phyloP scores from a whole-genome alignment of 2,329 filamentous ascomycete genomes.

The Cladosporium sp. region DNA sequence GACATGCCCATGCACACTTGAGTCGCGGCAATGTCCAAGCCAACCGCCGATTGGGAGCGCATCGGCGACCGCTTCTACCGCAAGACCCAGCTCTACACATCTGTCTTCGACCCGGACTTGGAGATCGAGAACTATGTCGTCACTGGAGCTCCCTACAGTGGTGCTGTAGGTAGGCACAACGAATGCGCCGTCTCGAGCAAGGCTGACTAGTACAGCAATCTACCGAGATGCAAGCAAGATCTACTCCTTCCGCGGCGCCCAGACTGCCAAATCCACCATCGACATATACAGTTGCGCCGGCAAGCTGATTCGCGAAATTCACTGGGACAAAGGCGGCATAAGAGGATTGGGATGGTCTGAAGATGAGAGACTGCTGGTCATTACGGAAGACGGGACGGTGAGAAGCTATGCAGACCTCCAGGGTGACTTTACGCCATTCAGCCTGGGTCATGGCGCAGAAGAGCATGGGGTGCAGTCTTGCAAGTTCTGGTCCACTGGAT shows the following conservation, averaged over 20 bases:
- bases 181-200: conserved; percentile 10
- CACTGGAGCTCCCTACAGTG: conserved; percentile 87
- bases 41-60: conserved; percentile 90
- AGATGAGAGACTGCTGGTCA: conserved; percentile 85
- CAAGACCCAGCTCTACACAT: conserved; percentile 90
- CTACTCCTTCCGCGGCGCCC: conserved; percentile 72
- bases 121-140: conserved; percentile 95
- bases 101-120: conserved; percentile 87
- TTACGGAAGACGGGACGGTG: conserved; percentile 87
- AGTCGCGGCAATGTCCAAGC: conserved; percentile 51
- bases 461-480: conserved; percentile 86
- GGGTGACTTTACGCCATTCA: conserved; percentile 93
- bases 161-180: conserved; percentile 74
- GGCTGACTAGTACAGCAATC: conserved; percentile 62
- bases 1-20: conserved; percentile 3
- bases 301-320: conserved; percentile 64
- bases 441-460: conserved; percentile 83
- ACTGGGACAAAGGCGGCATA: conserved; percentile 89
- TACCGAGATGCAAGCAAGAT: conserved; percentile 88
- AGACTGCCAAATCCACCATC: conserved; percentile 77
- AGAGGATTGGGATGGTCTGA: conserved; percentile 94
- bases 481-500: conserved; percentile 87
- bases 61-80: conserved; percentile 94
- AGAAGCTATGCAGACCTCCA: conserved; percentile 90
- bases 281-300: conserved; percentile 94